A percentile compares a stretch with the other conserved stretches of the same genome.
phyloP scores from a whole-genome alignment of 805 yeast genomes.

The Geotrichum ghanense region DNA sequence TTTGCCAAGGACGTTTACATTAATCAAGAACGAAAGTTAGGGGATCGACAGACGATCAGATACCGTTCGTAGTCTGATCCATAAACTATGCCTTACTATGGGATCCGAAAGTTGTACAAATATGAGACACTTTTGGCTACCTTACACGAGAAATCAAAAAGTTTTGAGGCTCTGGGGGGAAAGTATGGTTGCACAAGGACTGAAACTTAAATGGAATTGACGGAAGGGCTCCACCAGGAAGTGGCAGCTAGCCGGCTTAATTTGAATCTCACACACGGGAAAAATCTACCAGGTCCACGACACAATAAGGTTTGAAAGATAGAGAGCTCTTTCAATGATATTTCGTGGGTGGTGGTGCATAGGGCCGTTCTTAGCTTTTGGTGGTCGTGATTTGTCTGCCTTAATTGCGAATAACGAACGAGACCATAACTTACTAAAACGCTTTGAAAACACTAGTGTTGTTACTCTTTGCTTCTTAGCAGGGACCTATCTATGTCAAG shows the following conservation, averaged over 20 bases:
- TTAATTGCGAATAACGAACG: slow-evolving; percentile 39
- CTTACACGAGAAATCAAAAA: slow-evolving; percentile 35
- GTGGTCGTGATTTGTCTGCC: slow-evolving; percentile 41
- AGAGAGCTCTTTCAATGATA: too few species aligned
- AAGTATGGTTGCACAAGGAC: too few species aligned
- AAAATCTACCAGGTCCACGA: too few species aligned
- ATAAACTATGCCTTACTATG: slow-evolving; percentile 38
- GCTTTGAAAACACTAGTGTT: slow-evolving; percentile 28
- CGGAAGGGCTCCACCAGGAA: too few species aligned
- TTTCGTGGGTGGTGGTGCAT: too few species aligned
- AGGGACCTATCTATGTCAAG: slow-evolving; percentile 33
- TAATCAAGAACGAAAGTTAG: slow-evolving; percentile 38
- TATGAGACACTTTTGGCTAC: too few species aligned
- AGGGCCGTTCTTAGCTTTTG: too few species aligned
- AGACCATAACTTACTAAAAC: slow-evolving; percentile 34
- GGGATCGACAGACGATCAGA: slow-evolving; percentile 39
- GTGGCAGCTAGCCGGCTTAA: too few species aligned
- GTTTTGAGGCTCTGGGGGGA: slow-evolving; percentile 37
- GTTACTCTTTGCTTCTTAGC: slow-evolving; percentile 30
- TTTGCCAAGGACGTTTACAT: slow-evolving; percentile 38
- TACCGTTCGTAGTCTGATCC: slow-evolving; percentile 34
- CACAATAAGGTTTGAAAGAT: too few species aligned
- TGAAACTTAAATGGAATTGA: too few species aligned
- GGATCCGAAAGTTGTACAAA: too few species aligned
- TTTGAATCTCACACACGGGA: too few species aligned